Percentiles rank a stretch among this genome's conserved stretches.
phyloP scores from a whole-genome alignment of 1,139 yeast species.

The Suzukiozyma palmioleophila region DNA sequence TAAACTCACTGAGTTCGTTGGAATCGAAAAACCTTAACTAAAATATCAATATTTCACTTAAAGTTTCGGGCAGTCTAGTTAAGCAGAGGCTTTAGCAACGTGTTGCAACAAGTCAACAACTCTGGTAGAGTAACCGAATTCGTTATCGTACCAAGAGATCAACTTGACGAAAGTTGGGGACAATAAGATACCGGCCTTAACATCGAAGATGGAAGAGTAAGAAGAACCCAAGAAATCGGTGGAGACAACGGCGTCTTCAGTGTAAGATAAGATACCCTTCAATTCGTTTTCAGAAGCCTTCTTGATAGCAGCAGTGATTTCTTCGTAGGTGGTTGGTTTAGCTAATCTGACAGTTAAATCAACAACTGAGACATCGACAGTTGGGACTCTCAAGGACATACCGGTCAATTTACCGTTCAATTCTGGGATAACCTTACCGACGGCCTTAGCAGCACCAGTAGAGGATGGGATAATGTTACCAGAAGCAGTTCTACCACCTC shows the following conservation, averaged over 20 bases:
- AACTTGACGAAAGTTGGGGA: slow-evolving; percentile 82
- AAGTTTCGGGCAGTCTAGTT: slow-evolving; percentile 17
- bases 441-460: slow-evolving; percentile 93
- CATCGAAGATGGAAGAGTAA: slow-evolving; percentile 79
- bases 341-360: slow-evolving; percentile 50
- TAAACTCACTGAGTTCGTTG: neutral
- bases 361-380: slow-evolving; percentile 75
- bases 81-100: slow-evolving; percentile 50
- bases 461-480: slow-evolving; percentile 88
- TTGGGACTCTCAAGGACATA: slow-evolving; percentile 85
- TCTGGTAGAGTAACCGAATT: slow-evolving; percentile 90
- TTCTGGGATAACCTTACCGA: slow-evolving; percentile 85
- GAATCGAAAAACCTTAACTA: slow-evolving; percentile 4
- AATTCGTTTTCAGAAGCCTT: slow-evolving; percentile 63
- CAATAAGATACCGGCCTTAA: slow-evolving; percentile 80
- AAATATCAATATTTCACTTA: slow-evolving; percentile 9
- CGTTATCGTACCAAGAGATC: slow-evolving; percentile 88
- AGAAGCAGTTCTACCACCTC: slow-evolving; percentile 91
- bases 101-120: slow-evolving; percentile 79
- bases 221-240: slow-evolving; percentile 77
- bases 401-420: slow-evolving; percentile 88
- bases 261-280: slow-evolving; percentile 78
- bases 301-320: slow-evolving; percentile 70
- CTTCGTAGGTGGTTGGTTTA: slow-evolving; percentile 69
- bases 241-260: slow-evolving; percentile 83